These are phyloP conservation scores for Erysimum cheiri DNA, from an alignment of 441 rosid species.

Conservation along the genomic window DNA sequence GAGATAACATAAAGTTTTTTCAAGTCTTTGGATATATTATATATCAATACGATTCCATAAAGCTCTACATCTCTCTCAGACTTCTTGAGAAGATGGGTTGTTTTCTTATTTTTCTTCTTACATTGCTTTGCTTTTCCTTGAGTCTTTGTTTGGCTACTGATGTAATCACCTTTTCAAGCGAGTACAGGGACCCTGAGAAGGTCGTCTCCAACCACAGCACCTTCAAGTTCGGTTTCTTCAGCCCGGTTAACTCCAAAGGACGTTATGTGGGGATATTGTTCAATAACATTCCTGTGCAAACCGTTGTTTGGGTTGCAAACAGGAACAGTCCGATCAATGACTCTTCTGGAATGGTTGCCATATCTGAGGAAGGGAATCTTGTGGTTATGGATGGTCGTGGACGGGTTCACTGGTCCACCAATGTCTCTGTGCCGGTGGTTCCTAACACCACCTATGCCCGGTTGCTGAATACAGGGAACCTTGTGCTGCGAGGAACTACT, in stretches of 20 bases:
- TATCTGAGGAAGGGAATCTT: constrained; percentile 53
- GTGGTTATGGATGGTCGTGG: constrained; percentile 47
- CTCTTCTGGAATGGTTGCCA: constrained; percentile 45
- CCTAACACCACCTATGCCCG: constrained; percentile 28
- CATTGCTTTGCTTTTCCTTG: constrained; percentile 16
- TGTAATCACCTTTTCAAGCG: constrained; percentile 33
- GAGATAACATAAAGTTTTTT: not conserved
- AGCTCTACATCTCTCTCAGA: not conserved
- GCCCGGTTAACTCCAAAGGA: constrained; percentile 41
- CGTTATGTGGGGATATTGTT: constrained; percentile 57
- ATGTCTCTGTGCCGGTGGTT: constrained; percentile 20
- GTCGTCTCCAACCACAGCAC: constrained; percentile 31
- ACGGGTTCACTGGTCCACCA: constrained; percentile 53
- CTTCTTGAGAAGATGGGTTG: constrained; percentile 18
- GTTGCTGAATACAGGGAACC: constrained; percentile 52
- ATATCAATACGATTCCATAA: constrained; percentile 11
- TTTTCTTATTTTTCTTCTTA: constrained; percentile 12
- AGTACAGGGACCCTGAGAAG: constrained; percentile 42
- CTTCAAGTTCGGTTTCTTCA: constrained; percentile 56
- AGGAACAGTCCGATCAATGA: constrained; percentile 48
- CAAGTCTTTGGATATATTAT: constrained; percentile 11
- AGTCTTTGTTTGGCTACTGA: constrained; percentile 36
- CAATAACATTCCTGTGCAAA: constrained; percentile 16
- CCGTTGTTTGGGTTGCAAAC: constrained; percentile 59
- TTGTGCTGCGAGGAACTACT: constrained; percentile 32